phyloP scores from a whole-genome alignment of 1,284 basidiomycete genomes.

The Apiotrichum gamsii region DNA sequence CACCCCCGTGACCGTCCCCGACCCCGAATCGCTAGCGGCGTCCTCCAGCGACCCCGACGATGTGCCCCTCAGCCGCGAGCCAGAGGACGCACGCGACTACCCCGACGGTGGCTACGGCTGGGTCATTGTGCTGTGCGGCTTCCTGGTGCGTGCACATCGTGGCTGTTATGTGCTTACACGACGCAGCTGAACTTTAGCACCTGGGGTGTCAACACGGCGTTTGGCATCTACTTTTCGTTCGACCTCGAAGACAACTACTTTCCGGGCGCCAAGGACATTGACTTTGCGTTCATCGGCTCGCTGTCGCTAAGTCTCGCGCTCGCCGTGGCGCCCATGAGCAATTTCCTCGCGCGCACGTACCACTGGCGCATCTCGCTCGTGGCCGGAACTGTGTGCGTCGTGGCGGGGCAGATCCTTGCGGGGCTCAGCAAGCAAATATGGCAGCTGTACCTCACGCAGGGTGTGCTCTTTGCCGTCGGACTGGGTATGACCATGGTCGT shows the following conservation, averaged over 20 bases:
- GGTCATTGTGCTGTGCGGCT: slow-evolving; percentile 36
- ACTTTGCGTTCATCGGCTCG: slow-evolving; percentile 16
- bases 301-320: slow-evolving; percentile 13
- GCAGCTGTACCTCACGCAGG: slow-evolving; percentile 34
- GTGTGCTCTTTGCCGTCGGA: slow-evolving; percentile 36
- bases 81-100: slow-evolving; percentile 13
- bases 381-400: slow-evolving; percentile 20
- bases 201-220: slow-evolving; percentile 48
- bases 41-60: neutral
- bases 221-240: slow-evolving; percentile 47
- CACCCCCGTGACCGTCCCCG: too few relatives aligned
- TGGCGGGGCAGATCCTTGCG: slow-evolving; percentile 33
- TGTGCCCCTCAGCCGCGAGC: slow-evolving; percentile 10
- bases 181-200: slow-evolving; percentile 18
- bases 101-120: slow-evolving; percentile 50
- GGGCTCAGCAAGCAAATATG: slow-evolving; percentile 26
- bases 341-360: slow-evolving; percentile 12
- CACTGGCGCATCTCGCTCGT: slow-evolving; percentile 14
- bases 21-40: too few relatives aligned
- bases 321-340: slow-evolving; percentile 11
- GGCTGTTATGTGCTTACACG: too few relatives aligned
- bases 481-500: slow-evolving; percentile 22
- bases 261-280: slow-evolving; percentile 36
- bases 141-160: slow-evolving; percentile 11
- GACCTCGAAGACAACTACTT: slow-evolving; percentile 46